These are phyloP conservation scores for Aspergillus cejpii DNA, from an alignment of 2,329 filamentous ascomycete species.

Conservation along the genomic window DNA sequence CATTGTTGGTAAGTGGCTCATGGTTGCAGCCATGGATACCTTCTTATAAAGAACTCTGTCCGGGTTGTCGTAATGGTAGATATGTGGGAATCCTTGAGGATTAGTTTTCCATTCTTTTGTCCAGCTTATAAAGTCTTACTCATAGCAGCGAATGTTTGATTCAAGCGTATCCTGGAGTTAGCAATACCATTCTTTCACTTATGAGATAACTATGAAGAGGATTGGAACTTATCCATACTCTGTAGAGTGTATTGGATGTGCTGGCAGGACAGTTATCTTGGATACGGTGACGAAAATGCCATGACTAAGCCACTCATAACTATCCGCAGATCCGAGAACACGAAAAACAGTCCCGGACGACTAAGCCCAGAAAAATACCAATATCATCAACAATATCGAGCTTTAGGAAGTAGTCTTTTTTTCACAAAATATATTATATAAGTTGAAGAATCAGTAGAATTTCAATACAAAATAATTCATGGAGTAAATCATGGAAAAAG, in stretches of 20 bases:
- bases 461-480: neutral
- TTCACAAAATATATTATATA: neutral
- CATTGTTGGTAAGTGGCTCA: neutral
- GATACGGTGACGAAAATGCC: constrained; percentile 33
- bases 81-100: no score
- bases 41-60: neutral
- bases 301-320: constrained; percentile 33
- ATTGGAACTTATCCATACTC: no score
- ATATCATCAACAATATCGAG: neutral
- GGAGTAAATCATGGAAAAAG: neutral
- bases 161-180: no score
- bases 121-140: no score
- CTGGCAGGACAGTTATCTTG: constrained; percentile 6
- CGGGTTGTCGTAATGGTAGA: neutral
- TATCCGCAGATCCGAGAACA: constrained; percentile 36
- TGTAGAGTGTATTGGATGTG: no score
- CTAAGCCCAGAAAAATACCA: constrained; percentile 1
- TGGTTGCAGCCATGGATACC: neutral
- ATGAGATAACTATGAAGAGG: no score
- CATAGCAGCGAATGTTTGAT: no score
- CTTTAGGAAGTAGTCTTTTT: neutral
- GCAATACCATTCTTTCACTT: no score
- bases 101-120: no score
- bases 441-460: neutral
- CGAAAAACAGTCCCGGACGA: constrained; percentile 25